Percentiles rank a stretch among this genome's conserved stretches.
Conservation (phyloP, 2,329 filamentous ascomycete genomes). For the Metarhizium rileyi region DNA sequence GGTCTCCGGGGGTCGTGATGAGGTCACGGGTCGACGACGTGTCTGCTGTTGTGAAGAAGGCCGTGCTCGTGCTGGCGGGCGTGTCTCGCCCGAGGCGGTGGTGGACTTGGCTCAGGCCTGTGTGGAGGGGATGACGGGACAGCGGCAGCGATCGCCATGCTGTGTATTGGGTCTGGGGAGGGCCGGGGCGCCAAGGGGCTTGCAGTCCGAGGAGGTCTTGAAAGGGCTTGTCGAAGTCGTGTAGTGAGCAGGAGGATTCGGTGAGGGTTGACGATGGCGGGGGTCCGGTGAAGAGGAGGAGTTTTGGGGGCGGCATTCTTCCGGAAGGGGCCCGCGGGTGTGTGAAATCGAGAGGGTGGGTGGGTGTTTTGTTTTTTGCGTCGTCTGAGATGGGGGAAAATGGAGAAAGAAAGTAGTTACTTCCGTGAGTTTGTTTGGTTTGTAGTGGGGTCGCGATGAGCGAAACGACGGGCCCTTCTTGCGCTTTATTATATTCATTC, state of each 20-base stretch:
- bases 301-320: constrained; percentile 10
- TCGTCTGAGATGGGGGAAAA: too few species aligned
- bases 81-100: constrained; percentile 18
- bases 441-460: too few species aligned
- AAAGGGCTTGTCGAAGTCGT: constrained; percentile 17
- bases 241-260: constrained; percentile 20
- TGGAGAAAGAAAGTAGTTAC: too few species aligned
- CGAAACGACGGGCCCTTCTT: too few species aligned
- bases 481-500: too few species aligned
- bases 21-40: constrained; percentile 19
- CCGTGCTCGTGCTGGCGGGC: constrained; percentile 18
- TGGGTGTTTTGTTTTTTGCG: too few species aligned
- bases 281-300: constrained; percentile 30
- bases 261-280: constrained; percentile 21
- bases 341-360: neutral
- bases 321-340: too few species aligned
- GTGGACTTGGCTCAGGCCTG: constrained; percentile 43
- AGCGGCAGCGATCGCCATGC: constrained; percentile 48
- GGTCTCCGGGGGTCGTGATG: constrained; percentile 16
- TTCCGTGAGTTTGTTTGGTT: too few species aligned
- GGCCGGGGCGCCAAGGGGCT: neutral
- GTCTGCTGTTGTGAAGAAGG: constrained; percentile 39
- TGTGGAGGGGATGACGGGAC: constrained; percentile 33
- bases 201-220: constrained; percentile 16
- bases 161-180: constrained; percentile 15